Evolutionary conservation across 495 filamentous ascomycete genomes (phyloP).

Genomic region (Lophium mytilinum): DNA sequence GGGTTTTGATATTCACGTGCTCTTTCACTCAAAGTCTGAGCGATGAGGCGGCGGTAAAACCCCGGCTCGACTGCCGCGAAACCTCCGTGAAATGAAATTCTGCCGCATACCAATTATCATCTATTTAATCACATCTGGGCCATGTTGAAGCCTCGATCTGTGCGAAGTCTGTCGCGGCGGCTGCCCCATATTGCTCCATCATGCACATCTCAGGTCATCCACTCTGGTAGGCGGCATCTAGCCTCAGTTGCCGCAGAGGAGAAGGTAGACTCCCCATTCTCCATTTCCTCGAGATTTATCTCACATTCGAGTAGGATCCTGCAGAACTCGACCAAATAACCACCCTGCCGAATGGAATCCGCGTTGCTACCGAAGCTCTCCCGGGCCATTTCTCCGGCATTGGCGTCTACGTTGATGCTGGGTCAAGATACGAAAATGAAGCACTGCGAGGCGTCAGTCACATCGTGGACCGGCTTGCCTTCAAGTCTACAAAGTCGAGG

Average conservation of each 20-base stretch:
- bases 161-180: slow-evolving; percentile 16
- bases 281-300: background rate
- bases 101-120: too few species aligned
- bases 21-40: too few species aligned
- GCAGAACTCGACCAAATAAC: slow-evolving; percentile 82
- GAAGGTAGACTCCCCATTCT: slow-evolving; percentile 14
- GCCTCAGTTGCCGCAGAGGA: slow-evolving; percentile 21
- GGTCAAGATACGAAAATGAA: slow-evolving; percentile 87
- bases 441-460: slow-evolving; percentile 85
- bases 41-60: too few species aligned
- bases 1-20: too few species aligned
- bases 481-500: slow-evolving; percentile 77
- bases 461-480: slow-evolving; percentile 90
- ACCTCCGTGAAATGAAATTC: too few species aligned
- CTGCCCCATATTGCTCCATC: slow-evolving; percentile 4
- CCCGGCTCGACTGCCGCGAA: too few species aligned
- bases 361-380: slow-evolving; percentile 90
- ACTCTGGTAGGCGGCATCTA: slow-evolving; percentile 7
- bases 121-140: background rate
- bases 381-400: slow-evolving; percentile 93
- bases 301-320: slow-evolving; percentile 57
- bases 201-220: slow-evolving; percentile 1
- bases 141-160: slow-evolving; percentile 19
- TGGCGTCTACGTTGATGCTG: slow-evolving; percentile 93
- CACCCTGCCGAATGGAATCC: slow-evolving; percentile 83